phyloP scores from a whole-genome alignment of 2,329 filamentous ascomycete species.

The Pyricularia sp. region DNA sequence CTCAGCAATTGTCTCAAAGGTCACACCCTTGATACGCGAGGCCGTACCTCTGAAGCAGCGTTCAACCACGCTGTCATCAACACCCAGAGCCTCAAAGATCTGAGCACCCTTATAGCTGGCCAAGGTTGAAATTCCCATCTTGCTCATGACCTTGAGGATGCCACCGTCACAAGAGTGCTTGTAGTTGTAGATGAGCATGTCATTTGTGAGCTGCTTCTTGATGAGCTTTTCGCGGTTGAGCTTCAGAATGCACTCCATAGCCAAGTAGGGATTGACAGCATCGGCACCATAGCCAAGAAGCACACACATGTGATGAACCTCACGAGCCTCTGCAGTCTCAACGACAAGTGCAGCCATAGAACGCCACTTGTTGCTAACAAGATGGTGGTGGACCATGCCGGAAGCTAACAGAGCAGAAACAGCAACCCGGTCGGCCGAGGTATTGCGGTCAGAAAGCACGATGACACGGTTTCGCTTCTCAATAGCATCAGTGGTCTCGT shows the following conservation, averaged over 20 bases:
- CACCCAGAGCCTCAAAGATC: conserved; percentile 92
- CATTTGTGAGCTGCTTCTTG: conserved; percentile 75
- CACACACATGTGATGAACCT: conserved; percentile 99
- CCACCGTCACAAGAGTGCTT: conserved; percentile 94
- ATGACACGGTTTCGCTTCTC: conserved; percentile 77
- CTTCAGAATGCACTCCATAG: conserved; percentile 95
- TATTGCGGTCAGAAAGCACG: conserved; percentile 81
- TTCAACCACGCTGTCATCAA: conserved; percentile 86
- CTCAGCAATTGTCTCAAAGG: conserved; percentile 86
- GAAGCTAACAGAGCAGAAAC: conserved; percentile 83
- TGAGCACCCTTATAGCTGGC: conserved; percentile 97
- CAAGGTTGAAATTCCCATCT: conserved; percentile 97
- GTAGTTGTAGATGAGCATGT: conserved; percentile 87
- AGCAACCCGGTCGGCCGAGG: conserved; percentile 70
- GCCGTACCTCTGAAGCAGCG: conserved; percentile 92
- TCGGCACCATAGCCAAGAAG: conserved; percentile 91
- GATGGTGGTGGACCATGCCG: conserved; percentile 89
- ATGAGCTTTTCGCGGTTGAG: conserved; percentile 89
- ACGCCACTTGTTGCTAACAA: conserved; percentile 93
- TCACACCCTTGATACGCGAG: conserved; percentile 88
- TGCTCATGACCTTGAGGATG: conserved; percentile 98
- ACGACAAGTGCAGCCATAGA: conserved; percentile 79
- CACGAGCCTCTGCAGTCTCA: conserved; percentile 90
- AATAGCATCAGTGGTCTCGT: conserved; percentile 75
- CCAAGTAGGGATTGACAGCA: conserved; percentile 88